These are phyloP conservation scores for Fragaria ananassa DNA, from an alignment of 306 rosid genomes.

Conservation along the genomic window DNA sequence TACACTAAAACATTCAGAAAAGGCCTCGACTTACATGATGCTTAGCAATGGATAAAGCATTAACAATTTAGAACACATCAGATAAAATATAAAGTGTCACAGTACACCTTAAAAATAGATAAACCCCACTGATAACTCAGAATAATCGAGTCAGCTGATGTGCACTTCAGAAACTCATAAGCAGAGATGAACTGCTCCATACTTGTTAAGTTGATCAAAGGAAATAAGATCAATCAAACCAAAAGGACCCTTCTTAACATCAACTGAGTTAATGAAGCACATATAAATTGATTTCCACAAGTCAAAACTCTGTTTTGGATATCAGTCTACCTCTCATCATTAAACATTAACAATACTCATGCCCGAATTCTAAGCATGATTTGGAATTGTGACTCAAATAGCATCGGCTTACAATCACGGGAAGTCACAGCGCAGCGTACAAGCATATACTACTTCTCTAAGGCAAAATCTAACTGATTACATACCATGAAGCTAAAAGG, in stretches of 20 bases:
- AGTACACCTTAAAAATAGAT: not conserved
- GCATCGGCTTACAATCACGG: not conserved
- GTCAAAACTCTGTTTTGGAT: not conserved
- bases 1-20: not conserved
- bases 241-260: not conserved
- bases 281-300: not conserved
- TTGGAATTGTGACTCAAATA: not conserved
- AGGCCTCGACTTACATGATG: not conserved
- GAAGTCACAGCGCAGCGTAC: not conserved
- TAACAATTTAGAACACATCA: not conserved
- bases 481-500: not conserved
- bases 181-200: not conserved
- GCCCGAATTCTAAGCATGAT: not conserved
- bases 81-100: not conserved
- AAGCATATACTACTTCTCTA: not conserved
- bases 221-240: not conserved
- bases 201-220: not conserved
- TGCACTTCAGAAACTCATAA: not conserved
- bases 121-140: too few species aligned
- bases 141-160: not conserved
- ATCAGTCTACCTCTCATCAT: not conserved
- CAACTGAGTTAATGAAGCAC: not conserved
- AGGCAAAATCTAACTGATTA: not conserved
- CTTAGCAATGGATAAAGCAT: not conserved
- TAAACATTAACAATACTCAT: not conserved